These are phyloP conservation scores for Suhomyces taliae DNA, from an alignment of 1,139 yeast genomes.

Conservation along the genomic window DNA sequence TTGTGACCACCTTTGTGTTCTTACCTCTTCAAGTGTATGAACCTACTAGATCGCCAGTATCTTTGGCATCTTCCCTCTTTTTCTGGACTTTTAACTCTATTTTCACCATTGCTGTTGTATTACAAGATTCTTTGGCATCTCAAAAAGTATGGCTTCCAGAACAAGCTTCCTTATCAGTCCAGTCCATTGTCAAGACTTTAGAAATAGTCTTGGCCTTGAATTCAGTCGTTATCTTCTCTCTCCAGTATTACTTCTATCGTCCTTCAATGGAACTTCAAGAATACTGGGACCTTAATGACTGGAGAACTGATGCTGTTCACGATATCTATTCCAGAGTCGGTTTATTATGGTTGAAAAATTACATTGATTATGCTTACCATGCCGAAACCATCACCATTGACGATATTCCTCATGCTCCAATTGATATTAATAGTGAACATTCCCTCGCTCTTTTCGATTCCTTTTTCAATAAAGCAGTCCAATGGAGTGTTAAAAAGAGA, in stretches of 20 bases:
- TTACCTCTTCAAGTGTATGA: constrained; percentile 43
- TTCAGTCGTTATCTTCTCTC: constrained; percentile 32
- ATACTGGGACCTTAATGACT: constrained; percentile 35
- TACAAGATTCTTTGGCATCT: constrained; percentile 30
- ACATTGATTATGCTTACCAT: constrained; percentile 23
- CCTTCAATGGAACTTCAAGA: constrained; percentile 48
- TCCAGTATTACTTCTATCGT: constrained; percentile 38
- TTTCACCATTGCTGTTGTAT: constrained; percentile 18
- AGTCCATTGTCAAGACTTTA: constrained; percentile 16
- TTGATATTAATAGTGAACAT: constrained; percentile 22
- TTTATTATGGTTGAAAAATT: constrained; percentile 24
- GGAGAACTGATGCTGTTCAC: constrained; percentile 27
- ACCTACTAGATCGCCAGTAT: constrained; percentile 29
- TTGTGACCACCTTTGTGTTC: constrained; percentile 15
- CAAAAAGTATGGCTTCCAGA: constrained; percentile 29
- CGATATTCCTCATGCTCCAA: constrained; percentile 26
- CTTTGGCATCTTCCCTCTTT: constrained; percentile 32
- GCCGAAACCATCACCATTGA: constrained; percentile 21
- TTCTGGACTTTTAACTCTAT: constrained; percentile 39
- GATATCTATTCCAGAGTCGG: constrained; percentile 25
- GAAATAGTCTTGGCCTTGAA: constrained; percentile 22
- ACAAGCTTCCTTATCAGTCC: constrained; percentile 16
- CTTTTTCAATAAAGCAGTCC: constrained; percentile 23
- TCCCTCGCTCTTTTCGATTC: constrained; percentile 20
- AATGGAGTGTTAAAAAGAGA: constrained; percentile 16